These are phyloP conservation scores for Magnusiomyces ingens DNA, from an alignment of 1,139 yeast species.

Conservation along the genomic window DNA sequence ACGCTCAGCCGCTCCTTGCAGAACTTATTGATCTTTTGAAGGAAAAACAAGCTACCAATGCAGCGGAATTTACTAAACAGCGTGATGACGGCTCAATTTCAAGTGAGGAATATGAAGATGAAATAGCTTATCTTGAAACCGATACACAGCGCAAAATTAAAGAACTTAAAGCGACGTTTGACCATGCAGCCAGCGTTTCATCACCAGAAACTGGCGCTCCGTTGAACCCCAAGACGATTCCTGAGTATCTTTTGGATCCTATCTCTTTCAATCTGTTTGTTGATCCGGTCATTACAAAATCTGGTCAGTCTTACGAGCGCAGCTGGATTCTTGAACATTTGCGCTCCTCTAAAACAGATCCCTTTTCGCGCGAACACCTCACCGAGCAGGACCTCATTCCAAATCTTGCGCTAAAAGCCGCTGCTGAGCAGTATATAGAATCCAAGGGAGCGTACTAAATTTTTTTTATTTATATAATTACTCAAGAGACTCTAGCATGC, in stretches of 20 bases:
- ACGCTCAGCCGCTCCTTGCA: constrained; percentile 28
- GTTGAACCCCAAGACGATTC: constrained; percentile 29
- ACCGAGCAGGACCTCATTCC: constrained; percentile 40
- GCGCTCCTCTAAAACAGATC: constrained; percentile 37
- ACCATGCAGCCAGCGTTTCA: constrained; percentile 1
- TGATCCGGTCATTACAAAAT: constrained; percentile 46
- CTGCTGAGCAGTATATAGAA: constrained; percentile 28
- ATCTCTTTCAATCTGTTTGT: constrained; percentile 41
- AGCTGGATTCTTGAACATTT: constrained; percentile 38
- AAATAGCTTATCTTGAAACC: constrained; percentile 23
- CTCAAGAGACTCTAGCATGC: constrained; percentile 34
- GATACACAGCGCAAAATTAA: constrained; percentile 27
- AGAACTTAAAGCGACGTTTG: constrained; percentile 28
- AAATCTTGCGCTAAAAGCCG: constrained; percentile 39
- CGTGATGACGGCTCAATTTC: constrained; percentile 14
- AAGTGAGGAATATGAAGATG: constrained; percentile 23
- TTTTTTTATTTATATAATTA: neutral
- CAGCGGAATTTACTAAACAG: constrained; percentile 19
- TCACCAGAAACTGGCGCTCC: neutral
- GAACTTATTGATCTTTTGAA: constrained; percentile 28
- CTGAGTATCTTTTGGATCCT: constrained; percentile 43
- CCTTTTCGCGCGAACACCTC: constrained; percentile 38
- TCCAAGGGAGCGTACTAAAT: neutral
- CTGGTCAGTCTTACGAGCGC: constrained; percentile 45
- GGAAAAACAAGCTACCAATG: constrained; percentile 21